Evolutionary conservation across 352 stramenopile genomes (phyloP).

Genomic region (Elongisporangium anandrum): DNA sequence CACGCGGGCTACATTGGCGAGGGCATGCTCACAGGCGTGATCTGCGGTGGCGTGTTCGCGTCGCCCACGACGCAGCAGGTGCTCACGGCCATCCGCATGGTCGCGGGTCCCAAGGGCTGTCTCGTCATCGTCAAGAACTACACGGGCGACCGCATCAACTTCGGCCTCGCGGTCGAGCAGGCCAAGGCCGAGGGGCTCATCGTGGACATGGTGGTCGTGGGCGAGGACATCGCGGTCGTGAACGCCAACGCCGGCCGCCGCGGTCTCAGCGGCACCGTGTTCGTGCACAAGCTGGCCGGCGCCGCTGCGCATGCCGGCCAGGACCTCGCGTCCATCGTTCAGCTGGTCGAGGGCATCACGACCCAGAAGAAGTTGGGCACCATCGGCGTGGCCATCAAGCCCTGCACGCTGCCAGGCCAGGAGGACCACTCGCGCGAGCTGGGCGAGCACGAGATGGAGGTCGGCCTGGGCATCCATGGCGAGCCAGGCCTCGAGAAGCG

Average conservation of each 20-base stretch:
- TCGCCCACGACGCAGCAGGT: constrained; percentile 92
- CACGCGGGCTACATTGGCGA: constrained; percentile 96
- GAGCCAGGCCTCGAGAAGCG: constrained; percentile 82
- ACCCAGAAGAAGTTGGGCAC: constrained; percentile 81
- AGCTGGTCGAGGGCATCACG: constrained; percentile 56
- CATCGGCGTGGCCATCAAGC: constrained; percentile 93
- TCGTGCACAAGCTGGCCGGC: constrained; percentile 97
- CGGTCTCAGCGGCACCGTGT: constrained; percentile 95
- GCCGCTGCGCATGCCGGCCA: constrained; percentile 79
- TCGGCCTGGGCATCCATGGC: constrained; percentile 96
- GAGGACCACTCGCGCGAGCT: constrained; percentile 53
- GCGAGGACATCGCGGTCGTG: constrained; percentile 89
- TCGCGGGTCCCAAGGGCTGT: constrained; percentile 77
- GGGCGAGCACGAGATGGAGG: constrained; percentile 81
- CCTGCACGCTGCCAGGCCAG: constrained; percentile 92
- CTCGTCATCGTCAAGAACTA: constrained; percentile 99
- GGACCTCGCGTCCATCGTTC: constrained; percentile 68
- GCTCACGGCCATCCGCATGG: constrained; percentile 92
- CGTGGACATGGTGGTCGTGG: constrained; percentile 95
- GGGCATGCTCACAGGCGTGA: constrained; percentile 95
- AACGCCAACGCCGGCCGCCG: constrained; percentile 96
- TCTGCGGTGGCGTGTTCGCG: constrained; percentile 97
- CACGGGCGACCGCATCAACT: constrained; percentile 98
- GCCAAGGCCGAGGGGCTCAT: constrained; percentile 90
- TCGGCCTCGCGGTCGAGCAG: constrained; percentile 95